A percentile compares a stretch with the other conserved stretches of the same genome.
These are phyloP conservation scores for Leccinum truebloodii DNA, from an alignment of 768 basidiomycete species.

Conservation along the genomic window DNA sequence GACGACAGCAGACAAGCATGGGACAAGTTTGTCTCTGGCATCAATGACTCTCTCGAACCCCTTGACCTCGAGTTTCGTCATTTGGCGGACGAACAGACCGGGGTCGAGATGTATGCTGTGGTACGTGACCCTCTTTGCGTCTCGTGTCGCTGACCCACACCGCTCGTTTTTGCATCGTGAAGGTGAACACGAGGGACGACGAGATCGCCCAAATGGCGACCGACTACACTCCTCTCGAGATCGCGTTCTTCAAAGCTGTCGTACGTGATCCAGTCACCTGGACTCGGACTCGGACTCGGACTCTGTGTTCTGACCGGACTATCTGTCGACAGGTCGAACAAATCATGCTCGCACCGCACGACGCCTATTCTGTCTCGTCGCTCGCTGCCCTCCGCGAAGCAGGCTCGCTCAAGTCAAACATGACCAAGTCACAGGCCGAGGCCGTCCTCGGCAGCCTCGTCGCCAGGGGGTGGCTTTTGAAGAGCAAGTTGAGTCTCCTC, in stretches of 20 bases:
- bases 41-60: constrained; percentile 66
- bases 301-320: background rate
- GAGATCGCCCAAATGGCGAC: constrained; percentile 84
- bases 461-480: constrained; percentile 75
- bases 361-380: constrained; percentile 76
- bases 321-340: constrained; percentile 64
- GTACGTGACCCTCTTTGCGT: constrained; percentile 42
- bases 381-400: constrained; percentile 76
- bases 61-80: constrained; percentile 74
- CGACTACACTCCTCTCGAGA: constrained; percentile 76
- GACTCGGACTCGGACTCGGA: no score
- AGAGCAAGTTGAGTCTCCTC: constrained; percentile 59
- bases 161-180: background rate
- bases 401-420: constrained; percentile 53
- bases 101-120: constrained; percentile 65
- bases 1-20: constrained; percentile 48
- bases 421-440: constrained; percentile 78
- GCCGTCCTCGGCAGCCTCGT: constrained; percentile 75
- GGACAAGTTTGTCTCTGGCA: constrained; percentile 55
- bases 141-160: background rate
- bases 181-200: constrained; percentile 84
- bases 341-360: constrained; percentile 79
- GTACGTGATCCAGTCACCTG: constrained; percentile 43
- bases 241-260: constrained; percentile 81
- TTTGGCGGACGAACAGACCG: constrained; percentile 62